phyloP scores from a whole-genome alignment of 768 basidiomycete species.

The Leccinum imitatum region DNA sequence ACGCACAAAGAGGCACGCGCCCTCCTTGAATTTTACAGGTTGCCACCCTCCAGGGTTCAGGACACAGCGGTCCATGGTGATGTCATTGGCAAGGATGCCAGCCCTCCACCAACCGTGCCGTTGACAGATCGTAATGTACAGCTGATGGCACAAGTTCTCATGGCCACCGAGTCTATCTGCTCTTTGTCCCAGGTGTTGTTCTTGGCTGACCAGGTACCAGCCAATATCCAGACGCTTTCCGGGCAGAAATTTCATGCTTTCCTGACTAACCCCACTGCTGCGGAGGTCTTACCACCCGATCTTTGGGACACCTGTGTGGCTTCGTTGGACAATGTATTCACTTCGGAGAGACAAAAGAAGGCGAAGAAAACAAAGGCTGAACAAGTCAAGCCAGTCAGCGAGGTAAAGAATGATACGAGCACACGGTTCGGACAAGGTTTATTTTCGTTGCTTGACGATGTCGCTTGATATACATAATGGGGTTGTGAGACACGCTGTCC shows the following conservation, averaged over 20 bases:
- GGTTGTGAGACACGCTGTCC: not conserved
- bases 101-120: slow-evolving; percentile 18
- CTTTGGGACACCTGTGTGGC: slow-evolving; percentile 49
- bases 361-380: slow-evolving; percentile 35
- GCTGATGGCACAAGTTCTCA: slow-evolving; percentile 60
- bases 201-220: slow-evolving; percentile 47
- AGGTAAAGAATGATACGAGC: slow-evolving; percentile 25
- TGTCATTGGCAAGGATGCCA: slow-evolving; percentile 16
- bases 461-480: slow-evolving; percentile 26
- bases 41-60: slow-evolving; percentile 1
- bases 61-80: slow-evolving; percentile 18
- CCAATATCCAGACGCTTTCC: slow-evolving; percentile 51
- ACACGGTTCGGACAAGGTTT: slow-evolving; percentile 14
- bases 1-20: slow-evolving; percentile 58
- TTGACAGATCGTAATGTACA: slow-evolving; percentile 64
- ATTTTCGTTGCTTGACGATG: slow-evolving; percentile 46
- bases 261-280: slow-evolving; percentile 37
- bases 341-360: slow-evolving; percentile 47
- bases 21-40: slow-evolving; percentile 52
- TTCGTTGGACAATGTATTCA: slow-evolving; percentile 49
- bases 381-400: slow-evolving; percentile 10
- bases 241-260: slow-evolving; percentile 57
- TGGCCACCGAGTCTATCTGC: slow-evolving; percentile 58
- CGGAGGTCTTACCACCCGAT: slow-evolving; percentile 28
- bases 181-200: slow-evolving; percentile 63